Evolutionary conservation across 192 early-diverging fungal genomes (phyloP).

Genomic region (Coemansia sp.): DNA sequence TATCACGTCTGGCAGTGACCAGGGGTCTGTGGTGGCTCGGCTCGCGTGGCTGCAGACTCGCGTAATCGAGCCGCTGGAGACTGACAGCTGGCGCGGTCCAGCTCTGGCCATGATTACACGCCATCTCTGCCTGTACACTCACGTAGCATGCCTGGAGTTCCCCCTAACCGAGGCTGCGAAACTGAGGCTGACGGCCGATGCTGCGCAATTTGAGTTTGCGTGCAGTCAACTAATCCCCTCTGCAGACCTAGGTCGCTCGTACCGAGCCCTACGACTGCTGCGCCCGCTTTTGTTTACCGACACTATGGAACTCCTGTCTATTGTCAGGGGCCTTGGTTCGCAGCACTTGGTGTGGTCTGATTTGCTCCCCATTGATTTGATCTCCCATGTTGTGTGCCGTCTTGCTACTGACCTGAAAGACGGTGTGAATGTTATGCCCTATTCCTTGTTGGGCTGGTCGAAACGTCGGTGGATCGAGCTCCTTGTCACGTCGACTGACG

Average conservation of each 20-base stretch:
- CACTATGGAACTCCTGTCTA: background rate
- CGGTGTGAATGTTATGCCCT: constrained; percentile 2
- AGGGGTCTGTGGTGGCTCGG: too few relatives aligned
- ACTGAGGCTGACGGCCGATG: constrained; percentile 20
- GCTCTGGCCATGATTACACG: constrained; percentile 9
- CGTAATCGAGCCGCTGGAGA: constrained; percentile 13
- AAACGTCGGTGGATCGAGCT: constrained; percentile 9
- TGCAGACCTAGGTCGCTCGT: constrained; percentile 9
- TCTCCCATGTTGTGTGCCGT: constrained; percentile 19
- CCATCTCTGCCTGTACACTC: constrained; percentile 9
- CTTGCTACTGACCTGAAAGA: constrained; percentile 13
- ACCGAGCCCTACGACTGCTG: constrained; percentile 16
- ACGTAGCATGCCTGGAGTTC: constrained; percentile 8
- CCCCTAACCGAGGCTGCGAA: constrained; percentile 32
- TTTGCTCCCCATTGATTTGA: constrained; percentile 6
- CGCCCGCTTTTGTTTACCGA: constrained; percentile 37
- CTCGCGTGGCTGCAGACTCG: constrained; percentile 35
- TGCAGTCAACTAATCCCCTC: constrained; percentile 24
- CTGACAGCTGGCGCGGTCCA: background rate
- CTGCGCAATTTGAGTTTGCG: constrained; percentile 40
- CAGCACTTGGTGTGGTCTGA: background rate
- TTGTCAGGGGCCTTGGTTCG: background rate
- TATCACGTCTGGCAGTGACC: background rate
- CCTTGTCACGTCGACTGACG: background rate
- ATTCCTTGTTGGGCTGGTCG: constrained; percentile 7